A percentile compares a stretch with the other conserved stretches of the same genome.
These are phyloP conservation scores for Sugiyamaella smithiae DNA, from an alignment of 805 yeast species.

Conservation along the genomic window DNA sequence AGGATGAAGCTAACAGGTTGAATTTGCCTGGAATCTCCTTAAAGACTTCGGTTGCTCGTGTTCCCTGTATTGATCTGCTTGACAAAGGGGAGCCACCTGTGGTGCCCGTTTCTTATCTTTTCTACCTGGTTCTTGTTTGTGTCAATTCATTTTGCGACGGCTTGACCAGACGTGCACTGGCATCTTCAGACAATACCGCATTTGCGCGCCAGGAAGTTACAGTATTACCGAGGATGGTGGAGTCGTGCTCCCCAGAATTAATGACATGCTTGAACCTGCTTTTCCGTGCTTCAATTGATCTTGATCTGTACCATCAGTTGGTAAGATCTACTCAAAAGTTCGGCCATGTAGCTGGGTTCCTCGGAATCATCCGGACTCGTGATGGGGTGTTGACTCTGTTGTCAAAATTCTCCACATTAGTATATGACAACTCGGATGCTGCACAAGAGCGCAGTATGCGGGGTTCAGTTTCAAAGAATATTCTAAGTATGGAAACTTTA, in stretches of 20 bases:
- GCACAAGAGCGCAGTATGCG: neutral
- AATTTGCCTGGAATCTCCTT: constrained; percentile 16
- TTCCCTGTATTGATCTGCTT: constrained; percentile 66
- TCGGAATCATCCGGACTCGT: constrained; percentile 55
- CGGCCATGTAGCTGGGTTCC: constrained; percentile 77
- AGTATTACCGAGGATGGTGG: neutral
- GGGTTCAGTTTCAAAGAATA: constrained; percentile 9
- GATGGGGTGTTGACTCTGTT: constrained; percentile 48
- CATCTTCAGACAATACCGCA: neutral
- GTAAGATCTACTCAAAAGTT: constrained; percentile 76
- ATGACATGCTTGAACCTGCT: constrained; percentile 48
- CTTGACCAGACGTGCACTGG: constrained; percentile 44
- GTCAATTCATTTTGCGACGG: constrained; percentile 64
- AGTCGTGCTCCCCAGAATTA: constrained; percentile 27
- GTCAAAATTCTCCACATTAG: constrained; percentile 27
- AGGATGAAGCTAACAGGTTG: neutral
- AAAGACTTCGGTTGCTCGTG: constrained; percentile 44
- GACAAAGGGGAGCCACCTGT: constrained; percentile 80
- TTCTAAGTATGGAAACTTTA: constrained; percentile 21
- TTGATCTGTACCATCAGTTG: constrained; percentile 61
- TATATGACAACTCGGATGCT: constrained; percentile 14
- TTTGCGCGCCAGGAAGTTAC: neutral
- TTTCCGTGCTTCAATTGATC: constrained; percentile 65
- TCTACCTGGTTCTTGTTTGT: constrained; percentile 54
- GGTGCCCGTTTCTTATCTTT: constrained; percentile 58